A percentile compares a stretch with the other conserved stretches of the same genome.
These are phyloP conservation scores for Yamadazyma kanchanaburiensis DNA, from an alignment of 1,139 yeast species.

Conservation along the genomic window DNA sequence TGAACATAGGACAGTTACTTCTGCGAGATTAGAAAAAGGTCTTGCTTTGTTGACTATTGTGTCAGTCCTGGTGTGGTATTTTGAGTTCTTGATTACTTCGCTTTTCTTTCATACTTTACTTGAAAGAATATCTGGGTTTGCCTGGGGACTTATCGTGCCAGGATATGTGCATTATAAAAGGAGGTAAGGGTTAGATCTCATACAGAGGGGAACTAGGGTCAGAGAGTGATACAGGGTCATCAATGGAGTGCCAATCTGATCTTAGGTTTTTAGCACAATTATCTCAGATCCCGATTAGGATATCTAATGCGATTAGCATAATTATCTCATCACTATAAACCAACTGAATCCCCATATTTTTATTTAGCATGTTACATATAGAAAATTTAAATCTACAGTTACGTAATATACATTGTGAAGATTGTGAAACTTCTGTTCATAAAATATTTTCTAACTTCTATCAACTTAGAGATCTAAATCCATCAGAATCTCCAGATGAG, in stretches of 20 bases:
- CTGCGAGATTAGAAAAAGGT: too few species aligned
- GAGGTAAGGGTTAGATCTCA: not conserved
- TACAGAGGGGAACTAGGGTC: not conserved
- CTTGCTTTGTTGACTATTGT: too few species aligned
- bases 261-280: not conserved
- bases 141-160: slow-evolving; percentile 44
- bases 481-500: not conserved
- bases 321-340: slow-evolving; percentile 5
- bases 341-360: too few species aligned
- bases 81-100: slow-evolving; percentile 51
- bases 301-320: slow-evolving; percentile 6
- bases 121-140: slow-evolving; percentile 54
- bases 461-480: slow-evolving; percentile 6
- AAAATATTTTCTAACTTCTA: slow-evolving; percentile 8
- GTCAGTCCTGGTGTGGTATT: slow-evolving; percentile 10
- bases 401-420: slow-evolving; percentile 50
- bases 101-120: slow-evolving; percentile 58
- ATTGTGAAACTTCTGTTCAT: slow-evolving; percentile 40
- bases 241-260: too few species aligned
- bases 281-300: too few species aligned
- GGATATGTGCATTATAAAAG: slow-evolving; percentile 9
- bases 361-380: slow-evolving; percentile 11
- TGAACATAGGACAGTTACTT: too few species aligned
- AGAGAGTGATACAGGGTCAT: too few species aligned
- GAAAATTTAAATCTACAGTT: slow-evolving; percentile 27